These are phyloP conservation scores for Graphium sp. DNA, from an alignment of 2,329 filamentous ascomycete genomes.

Conservation along the genomic window DNA sequence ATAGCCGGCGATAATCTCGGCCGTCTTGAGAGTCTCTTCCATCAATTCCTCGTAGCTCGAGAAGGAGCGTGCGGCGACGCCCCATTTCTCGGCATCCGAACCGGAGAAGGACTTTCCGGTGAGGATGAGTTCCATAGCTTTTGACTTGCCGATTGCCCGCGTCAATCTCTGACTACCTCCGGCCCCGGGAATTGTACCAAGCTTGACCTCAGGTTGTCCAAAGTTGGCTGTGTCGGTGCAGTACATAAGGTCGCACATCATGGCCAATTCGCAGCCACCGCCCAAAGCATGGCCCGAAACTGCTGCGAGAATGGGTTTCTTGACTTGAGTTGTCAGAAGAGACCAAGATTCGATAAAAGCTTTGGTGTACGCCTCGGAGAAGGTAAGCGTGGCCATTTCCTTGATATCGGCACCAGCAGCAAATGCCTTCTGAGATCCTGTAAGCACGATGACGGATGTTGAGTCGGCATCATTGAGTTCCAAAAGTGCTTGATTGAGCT, in stretches of 20 bases:
- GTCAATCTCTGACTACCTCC: constrained; percentile 85
- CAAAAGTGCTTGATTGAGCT: constrained; percentile 67
- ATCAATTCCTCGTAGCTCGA: constrained; percentile 67
- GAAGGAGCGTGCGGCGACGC: constrained; percentile 71
- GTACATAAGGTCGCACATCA: constrained; percentile 96
- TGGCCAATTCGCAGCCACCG: constrained; percentile 87
- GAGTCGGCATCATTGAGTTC: constrained; percentile 52
- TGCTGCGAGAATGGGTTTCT: constrained; percentile 87
- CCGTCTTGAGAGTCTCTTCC: constrained; percentile 64
- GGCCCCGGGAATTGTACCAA: constrained; percentile 82
- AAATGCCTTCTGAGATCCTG: constrained; percentile 79
- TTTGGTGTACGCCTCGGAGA: constrained; percentile 69
- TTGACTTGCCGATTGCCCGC: constrained; percentile 64
- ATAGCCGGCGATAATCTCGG: constrained; percentile 77
- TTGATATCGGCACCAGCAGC: constrained; percentile 97
- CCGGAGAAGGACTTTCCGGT: constrained; percentile 76
- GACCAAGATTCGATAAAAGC: constrained; percentile 97
- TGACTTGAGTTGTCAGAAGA: constrained; percentile 62
- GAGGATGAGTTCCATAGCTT: constrained; percentile 81
- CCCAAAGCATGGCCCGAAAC: constrained; percentile 91
- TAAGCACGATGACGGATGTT: constrained; percentile 67
- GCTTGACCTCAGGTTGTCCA: constrained; percentile 92
- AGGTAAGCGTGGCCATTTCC: constrained; percentile 90
- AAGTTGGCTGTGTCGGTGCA: constrained; percentile 76
- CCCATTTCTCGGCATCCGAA: constrained; percentile 75